Conservation (phyloP, 2,329 filamentous ascomycete genomes). For the Aspergillus jensenii region DNA sequence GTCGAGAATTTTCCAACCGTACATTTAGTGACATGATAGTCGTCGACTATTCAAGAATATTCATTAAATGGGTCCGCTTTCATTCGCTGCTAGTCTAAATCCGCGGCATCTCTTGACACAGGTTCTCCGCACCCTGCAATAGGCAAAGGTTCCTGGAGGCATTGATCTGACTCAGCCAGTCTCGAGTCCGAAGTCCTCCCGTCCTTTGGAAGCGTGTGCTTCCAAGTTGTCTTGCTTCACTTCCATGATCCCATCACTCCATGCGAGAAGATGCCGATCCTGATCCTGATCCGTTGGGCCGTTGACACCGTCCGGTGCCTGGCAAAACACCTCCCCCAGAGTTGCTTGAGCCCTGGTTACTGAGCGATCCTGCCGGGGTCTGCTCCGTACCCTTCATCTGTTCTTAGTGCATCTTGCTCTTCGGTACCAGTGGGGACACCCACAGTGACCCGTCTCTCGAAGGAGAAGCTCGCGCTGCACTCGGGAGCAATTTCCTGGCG, state of each 20-base stretch:
- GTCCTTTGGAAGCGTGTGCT: neutral
- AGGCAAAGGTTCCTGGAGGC: neutral
- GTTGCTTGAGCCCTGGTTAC: neutral
- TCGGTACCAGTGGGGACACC: neutral
- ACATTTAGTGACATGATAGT: neutral
- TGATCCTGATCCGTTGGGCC: neutral
- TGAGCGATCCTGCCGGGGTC: neutral
- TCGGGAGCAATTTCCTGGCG: neutral
- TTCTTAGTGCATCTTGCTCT: too few species aligned
- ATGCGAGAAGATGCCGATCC: neutral
- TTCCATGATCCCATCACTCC: neutral
- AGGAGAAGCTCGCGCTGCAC: neutral
- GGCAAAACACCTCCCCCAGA: neutral
- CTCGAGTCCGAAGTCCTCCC: neutral
- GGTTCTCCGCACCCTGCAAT: conserved; percentile 2
- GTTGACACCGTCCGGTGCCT: neutral
- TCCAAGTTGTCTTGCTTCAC: too few species aligned
- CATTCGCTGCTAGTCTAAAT: conserved; percentile 5
- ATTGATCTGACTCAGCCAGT: conserved; percentile 7
- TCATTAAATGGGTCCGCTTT: neutral
- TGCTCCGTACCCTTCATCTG: too few species aligned
- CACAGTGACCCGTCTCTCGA: too few species aligned
- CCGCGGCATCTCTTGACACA: conserved; percentile 6
- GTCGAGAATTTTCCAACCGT: neutral
- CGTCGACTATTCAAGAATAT: neutral